phyloP scores from a whole-genome alignment of 495 filamentous ascomycete species.

The Lineolata rhizophorae region DNA sequence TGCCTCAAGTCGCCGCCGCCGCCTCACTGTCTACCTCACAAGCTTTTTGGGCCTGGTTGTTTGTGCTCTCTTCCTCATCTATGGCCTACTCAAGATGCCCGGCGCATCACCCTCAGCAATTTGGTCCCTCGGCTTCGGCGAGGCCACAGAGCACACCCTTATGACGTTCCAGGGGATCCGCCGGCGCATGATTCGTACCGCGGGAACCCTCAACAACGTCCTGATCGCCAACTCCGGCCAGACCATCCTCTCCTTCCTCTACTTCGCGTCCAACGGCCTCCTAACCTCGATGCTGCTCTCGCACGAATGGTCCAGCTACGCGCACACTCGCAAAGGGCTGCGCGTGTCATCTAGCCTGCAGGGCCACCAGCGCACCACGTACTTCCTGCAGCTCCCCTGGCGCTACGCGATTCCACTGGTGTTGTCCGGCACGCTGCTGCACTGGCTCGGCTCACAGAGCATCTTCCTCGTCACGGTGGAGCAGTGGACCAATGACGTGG shows the following conservation, averaged over 20 bases:
- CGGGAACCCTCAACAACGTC: constrained; percentile 6
- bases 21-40: neutral
- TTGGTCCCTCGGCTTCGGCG: neutral
- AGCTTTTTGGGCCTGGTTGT: neutral
- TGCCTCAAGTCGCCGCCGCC: neutral
- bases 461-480: constrained; percentile 15
- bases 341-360: constrained; percentile 23
- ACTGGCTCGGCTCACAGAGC: constrained; percentile 22
- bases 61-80: neutral
- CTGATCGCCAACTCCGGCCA: constrained; percentile 24
- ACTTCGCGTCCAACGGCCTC: constrained; percentile 23
- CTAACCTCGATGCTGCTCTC: constrained; percentile 17
- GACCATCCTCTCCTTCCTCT: constrained; percentile 20
- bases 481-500: neutral
- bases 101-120: neutral
- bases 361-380: constrained; percentile 20
- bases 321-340: constrained; percentile 15
- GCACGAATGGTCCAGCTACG: constrained; percentile 15
- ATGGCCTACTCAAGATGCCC: neutral
- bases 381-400: constrained; percentile 26
- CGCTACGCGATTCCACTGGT: constrained; percentile 21
- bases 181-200: neutral
- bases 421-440: constrained; percentile 13
- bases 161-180: too few species aligned
- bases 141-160: too few species aligned